phyloP scores from a whole-genome alignment of 2,329 filamentous ascomycete genomes.

The Dothideomycetes sp. region DNA sequence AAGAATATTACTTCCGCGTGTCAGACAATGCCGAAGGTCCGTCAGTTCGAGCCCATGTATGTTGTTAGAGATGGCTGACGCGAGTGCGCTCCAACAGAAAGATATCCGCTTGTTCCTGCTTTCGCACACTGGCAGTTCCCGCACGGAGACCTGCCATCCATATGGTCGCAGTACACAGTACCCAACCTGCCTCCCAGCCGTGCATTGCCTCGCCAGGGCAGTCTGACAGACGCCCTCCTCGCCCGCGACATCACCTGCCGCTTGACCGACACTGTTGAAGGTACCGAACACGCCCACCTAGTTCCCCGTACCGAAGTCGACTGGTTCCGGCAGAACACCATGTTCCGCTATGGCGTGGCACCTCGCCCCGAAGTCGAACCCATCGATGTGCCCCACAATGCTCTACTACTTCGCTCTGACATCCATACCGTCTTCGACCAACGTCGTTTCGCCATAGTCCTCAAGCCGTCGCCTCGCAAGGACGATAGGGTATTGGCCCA shows the following conservation, averaged over 20 bases:
- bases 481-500: too few relatives aligned
- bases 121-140: conserved; percentile 3
- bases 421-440: conserved; percentile 2
- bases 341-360: neutral
- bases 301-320: conserved; percentile 1
- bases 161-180: neutral
- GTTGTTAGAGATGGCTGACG: neutral
- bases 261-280: conserved; percentile 1
- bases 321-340: neutral
- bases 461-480: too few relatives aligned
- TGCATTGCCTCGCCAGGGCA: conserved; percentile 1
- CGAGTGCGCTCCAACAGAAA: neutral
- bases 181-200: neutral
- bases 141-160: neutral
- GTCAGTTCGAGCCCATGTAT: neutral
- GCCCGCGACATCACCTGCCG: conserved; percentile 3
- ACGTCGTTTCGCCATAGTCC: conserved; percentile 1
- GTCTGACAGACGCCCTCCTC: conserved; percentile 1
- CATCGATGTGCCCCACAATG: conserved; percentile 1
- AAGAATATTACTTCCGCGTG: conserved; percentile 10
- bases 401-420: conserved; percentile 6
- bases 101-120: conserved; percentile 1
- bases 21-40: neutral
- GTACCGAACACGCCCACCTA: conserved; percentile 2
- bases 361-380: conserved; percentile 1